Evolutionary conservation across 108 stramenopile genomes (phyloP).

Genomic region (Chaetoceros muelleri): DNA sequence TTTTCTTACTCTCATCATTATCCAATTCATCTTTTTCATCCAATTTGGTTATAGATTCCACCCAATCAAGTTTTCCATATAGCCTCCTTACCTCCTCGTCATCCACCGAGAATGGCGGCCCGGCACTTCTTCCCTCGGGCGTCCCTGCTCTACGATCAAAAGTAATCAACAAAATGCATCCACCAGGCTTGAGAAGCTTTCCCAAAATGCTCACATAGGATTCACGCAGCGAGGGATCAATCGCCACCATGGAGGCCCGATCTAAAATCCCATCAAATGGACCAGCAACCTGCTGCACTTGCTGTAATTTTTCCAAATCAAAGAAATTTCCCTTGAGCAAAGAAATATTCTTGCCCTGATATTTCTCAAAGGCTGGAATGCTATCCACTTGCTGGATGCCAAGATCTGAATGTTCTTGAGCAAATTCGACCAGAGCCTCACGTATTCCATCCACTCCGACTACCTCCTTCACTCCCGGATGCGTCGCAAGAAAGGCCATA

Average conservation of each 20-base stretch:
- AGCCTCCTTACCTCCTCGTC: conserved; percentile 34
- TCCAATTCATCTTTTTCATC: conserved; percentile 36
- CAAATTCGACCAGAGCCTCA: conserved; percentile 60
- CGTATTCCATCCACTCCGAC: conserved; percentile 72
- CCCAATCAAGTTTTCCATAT: conserved; percentile 34
- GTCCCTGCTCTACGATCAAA: conserved; percentile 36
- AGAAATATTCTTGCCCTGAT: conserved; percentile 38
- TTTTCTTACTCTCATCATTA: conserved; percentile 24
- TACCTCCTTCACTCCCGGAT: conserved; percentile 26
- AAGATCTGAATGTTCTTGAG: conserved; percentile 47
- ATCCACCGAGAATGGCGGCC: conserved; percentile 64
- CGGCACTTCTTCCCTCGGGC: conserved; percentile 24
- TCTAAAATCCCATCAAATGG: conserved; percentile 62
- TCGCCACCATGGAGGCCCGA: conserved; percentile 75
- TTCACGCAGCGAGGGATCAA: conserved; percentile 42
- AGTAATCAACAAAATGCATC: conserved; percentile 44
- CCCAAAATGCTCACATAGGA: conserved; percentile 45
- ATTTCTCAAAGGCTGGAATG: conserved; percentile 15
- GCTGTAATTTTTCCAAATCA: conserved; percentile 22
- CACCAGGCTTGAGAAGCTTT: conserved; percentile 40
- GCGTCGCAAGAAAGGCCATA: conserved; percentile 49
- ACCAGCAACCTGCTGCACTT: conserved; percentile 17
- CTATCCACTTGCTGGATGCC: conserved; percentile 14
- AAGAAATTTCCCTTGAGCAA: conserved; percentile 64
- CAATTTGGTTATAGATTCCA: conserved; percentile 36